A percentile compares a stretch with the other conserved stretches of the same genome.
Conservation (phyloP, 805 yeast species). For the Yamadazyma olivae region DNA sequence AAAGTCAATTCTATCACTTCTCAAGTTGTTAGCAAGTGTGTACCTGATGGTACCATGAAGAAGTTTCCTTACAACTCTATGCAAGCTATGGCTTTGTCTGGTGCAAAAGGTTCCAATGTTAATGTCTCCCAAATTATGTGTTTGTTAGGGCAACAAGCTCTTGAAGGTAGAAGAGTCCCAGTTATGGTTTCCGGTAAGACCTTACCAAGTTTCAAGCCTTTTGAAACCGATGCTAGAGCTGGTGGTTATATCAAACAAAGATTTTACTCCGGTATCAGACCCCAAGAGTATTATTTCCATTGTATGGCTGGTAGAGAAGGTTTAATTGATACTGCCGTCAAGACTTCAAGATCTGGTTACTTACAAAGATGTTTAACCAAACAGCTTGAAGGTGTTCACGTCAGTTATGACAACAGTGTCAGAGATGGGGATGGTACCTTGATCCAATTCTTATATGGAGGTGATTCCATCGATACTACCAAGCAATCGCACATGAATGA, state of each 20-base stretch:
- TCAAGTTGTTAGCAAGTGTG: constrained; percentile 90
- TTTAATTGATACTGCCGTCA: constrained; percentile 98
- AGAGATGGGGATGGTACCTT: constrained; percentile 94
- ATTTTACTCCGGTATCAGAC: constrained; percentile 95
- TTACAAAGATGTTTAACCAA: constrained; percentile 97
- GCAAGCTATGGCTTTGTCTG: constrained; percentile 99
- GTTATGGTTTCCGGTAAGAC: constrained; percentile 99
- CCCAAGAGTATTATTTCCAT: constrained; percentile 99
- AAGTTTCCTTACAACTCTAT: constrained; percentile 92
- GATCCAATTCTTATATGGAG: constrained; percentile 95
- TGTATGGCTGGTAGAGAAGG: constrained; percentile 99
- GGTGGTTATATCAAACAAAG: constrained; percentile 98
- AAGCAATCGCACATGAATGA: constrained; percentile 93
- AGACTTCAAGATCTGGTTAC: constrained; percentile 97
- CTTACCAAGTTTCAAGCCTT: constrained; percentile 93
- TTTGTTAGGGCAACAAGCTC: constrained; percentile 96
- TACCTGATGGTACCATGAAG: constrained; percentile 95
- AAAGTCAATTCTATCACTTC: constrained; percentile 91
- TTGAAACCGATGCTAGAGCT: constrained; percentile 95
- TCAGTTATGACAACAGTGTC: constrained; percentile 90
- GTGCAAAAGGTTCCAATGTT: constrained; percentile 98
- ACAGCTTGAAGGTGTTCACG: constrained; percentile 95
- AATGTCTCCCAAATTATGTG: constrained; percentile 99
- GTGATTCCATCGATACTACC: constrained; percentile 92
- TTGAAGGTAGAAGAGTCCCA: constrained; percentile 99